Evolutionary conservation across 2,329 filamentous ascomycete genomes (phyloP), one percentile per base, ranked within the genome.

Genomic region (Pseudogymnoascus sp.): DNA sequence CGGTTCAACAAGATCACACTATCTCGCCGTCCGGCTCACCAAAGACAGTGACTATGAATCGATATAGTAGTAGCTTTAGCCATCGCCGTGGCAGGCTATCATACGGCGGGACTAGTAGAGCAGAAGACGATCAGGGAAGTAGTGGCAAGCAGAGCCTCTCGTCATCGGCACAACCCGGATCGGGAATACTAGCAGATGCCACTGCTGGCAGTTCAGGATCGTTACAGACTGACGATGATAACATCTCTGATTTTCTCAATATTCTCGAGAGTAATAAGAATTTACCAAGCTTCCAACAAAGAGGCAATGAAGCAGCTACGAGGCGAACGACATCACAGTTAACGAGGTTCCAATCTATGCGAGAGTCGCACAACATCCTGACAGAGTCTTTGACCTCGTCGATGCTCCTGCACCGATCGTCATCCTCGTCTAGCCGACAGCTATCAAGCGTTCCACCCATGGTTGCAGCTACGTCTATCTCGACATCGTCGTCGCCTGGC

Each of bases 371-470:
- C 71, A 89, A 91, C 63, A 89, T 86, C 4, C 82, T 99, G 42
- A 96, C 91, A 0, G 95, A 99, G 62, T 96, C 92, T 0, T 91
- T 99, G 82, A 91, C 91, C 28, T 95, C 91, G 0, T 97, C 93
- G 0, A 83, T 92, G 70, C 85, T 96, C 69, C 78, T 97, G 64
- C 89, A 96, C 57, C 85, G 90, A 40, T 95, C 91, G 0, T 91
- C 89, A 4, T 90, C 85, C 64, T 90, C 92, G 0, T 87, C 84
- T 0, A 87, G 84, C 67, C 78, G 84, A 28, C 84, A 86, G 64
- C 71, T 87, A 59, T 78, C 80, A 9, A 85, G 84, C 66, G 81
- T 86, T 2, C 83, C 84, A 2, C 81, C 88, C 65, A 90, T 92
- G 74, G 88, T 74, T 47, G 71, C 90, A 62, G 82, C 92, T 0